Percentiles rank a stretch among this genome's conserved stretches.
Evolutionary conservation across 352 stramenopile species (phyloP).

Genomic region (Peronospora farinosa): DNA sequence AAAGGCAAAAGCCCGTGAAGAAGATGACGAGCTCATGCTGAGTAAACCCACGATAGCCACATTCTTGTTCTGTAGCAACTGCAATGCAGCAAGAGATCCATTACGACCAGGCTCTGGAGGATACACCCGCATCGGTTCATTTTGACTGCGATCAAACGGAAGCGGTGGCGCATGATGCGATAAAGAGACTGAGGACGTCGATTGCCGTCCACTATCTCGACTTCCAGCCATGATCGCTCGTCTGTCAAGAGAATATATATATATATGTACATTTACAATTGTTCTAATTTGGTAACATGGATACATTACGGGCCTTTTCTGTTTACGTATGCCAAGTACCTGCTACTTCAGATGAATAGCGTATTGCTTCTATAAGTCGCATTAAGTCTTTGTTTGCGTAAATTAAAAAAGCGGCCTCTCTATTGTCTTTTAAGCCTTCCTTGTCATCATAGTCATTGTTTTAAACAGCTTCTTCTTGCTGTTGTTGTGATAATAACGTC

Average conservation of each 20-base stretch:
- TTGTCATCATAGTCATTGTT: constrained; percentile 45
- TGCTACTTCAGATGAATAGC: no score
- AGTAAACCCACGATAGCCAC: constrained; percentile 49
- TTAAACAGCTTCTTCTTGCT: constrained; percentile 10
- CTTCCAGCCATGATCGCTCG: constrained; percentile 12
- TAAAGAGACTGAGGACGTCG: constrained; percentile 3
- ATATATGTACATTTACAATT: background rate
- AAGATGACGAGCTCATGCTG: constrained; percentile 31
- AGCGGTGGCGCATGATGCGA: constrained; percentile 14
- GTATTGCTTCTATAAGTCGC: constrained; percentile 69
- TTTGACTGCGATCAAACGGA: constrained; percentile 31
- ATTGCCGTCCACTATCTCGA: constrained; percentile 7
- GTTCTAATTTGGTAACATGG: background rate
- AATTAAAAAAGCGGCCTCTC: constrained; percentile 9
- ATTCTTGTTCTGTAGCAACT: constrained; percentile 39
- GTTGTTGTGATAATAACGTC: constrained; percentile 35
- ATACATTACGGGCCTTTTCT: no score
- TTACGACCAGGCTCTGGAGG: constrained; percentile 27
- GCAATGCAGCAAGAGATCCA: constrained; percentile 18
- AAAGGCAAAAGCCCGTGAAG: constrained; percentile 35
- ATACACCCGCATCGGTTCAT: constrained; percentile 57
- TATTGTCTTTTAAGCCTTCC: constrained; percentile 20
- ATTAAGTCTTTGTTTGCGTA: constrained; percentile 62
- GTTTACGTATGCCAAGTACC: no score
- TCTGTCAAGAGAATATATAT: background rate